Conservation (phyloP, 441 rosid species). For the Kokia cookei region DNA sequence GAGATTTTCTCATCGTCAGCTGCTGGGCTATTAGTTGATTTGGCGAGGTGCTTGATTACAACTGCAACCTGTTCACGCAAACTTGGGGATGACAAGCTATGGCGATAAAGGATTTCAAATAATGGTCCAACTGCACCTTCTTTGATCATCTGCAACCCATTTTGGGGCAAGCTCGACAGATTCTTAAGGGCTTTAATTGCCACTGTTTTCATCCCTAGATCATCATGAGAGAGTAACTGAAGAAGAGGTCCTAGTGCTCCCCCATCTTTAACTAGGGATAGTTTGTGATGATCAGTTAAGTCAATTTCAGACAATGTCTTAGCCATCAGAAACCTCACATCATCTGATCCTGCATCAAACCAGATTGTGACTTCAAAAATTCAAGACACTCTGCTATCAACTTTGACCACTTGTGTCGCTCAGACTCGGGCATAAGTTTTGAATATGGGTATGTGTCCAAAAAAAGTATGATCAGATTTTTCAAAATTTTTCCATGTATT, state of each 20-base stretch:
- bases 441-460: neutral
- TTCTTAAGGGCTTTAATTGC: constrained; percentile 27
- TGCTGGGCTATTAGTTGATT: constrained; percentile 18
- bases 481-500: neutral
- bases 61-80: constrained; percentile 31
- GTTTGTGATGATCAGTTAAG: constrained; percentile 27
- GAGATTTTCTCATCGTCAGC: constrained; percentile 14
- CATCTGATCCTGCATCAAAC: constrained; percentile 22
- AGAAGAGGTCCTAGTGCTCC: constrained; percentile 30
- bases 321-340: constrained; percentile 23
- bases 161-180: constrained; percentile 28
- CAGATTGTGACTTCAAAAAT: neutral
- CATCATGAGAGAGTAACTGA: constrained; percentile 17
- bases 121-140: constrained; percentile 26
- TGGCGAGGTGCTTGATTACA: constrained; percentile 32
- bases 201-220: constrained; percentile 22
- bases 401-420: neutral
- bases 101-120: constrained; percentile 33
- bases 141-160: constrained; percentile 31
- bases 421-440: neutral
- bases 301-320: constrained; percentile 29
- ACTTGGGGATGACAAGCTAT: constrained; percentile 26
- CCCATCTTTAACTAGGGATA: constrained; percentile 27
- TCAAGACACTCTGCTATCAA: neutral
- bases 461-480: neutral